Conservation (phyloP, 2,329 filamentous ascomycete species). For the Albifimbria verrucaria region DNA sequence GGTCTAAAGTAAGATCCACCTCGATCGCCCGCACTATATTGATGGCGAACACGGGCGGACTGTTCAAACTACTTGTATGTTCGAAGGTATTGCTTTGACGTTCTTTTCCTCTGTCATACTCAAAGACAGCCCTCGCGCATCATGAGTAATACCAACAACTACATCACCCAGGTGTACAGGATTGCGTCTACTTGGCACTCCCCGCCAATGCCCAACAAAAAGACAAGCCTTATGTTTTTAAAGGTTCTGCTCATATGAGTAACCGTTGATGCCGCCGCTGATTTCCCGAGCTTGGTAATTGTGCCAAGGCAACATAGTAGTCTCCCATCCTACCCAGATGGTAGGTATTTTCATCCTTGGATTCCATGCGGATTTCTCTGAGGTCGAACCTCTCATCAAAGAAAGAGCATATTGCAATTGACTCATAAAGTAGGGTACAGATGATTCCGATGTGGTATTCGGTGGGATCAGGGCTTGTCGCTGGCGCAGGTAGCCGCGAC, state of each 20-base stretch:
- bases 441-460: no score
- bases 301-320: not conserved
- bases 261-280: not conserved
- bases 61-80: not conserved
- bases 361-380: not conserved
- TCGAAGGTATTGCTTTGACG: not conserved
- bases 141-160: not conserved
- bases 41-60: not conserved
- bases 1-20: not conserved
- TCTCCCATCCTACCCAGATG: not conserved
- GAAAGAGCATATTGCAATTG: no score
- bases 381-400: not conserved
- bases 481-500: no score
- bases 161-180: not conserved
- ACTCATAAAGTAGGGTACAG: no score
- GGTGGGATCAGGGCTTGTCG: no score
- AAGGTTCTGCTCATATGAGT: not conserved
- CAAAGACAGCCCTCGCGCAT: not conserved
- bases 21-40: not conserved
- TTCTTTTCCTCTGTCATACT: not conserved
- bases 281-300: not conserved
- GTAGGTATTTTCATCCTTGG: not conserved
- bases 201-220: not conserved
- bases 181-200: not conserved
- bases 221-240: not conserved